Conservation (phyloP, 768 basidiomycete species). For the Auricularia auricula-judae region DNA sequence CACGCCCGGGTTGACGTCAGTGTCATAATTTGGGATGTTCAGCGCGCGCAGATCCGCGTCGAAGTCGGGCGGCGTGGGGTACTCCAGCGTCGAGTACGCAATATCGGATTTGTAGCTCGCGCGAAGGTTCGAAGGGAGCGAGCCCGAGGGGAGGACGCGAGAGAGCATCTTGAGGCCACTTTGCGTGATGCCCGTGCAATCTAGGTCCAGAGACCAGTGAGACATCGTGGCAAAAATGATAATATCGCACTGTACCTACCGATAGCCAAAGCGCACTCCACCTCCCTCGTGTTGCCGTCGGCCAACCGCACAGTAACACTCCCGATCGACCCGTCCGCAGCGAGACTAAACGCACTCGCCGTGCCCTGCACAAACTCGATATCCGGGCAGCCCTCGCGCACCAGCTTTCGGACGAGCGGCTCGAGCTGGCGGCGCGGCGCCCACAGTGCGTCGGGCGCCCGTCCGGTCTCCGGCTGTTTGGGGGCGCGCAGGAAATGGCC, state of each 20-base stretch:
- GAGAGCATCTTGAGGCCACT: conserved; percentile 19
- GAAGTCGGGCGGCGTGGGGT: conserved; percentile 10
- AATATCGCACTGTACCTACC: conserved; percentile 7
- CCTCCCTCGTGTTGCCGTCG: conserved; percentile 6
- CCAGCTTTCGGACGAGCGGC: conserved; percentile 19
- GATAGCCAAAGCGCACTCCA: conserved; percentile 14
- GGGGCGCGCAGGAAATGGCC: conserved; percentile 5
- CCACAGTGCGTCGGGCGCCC: conserved; percentile 13
- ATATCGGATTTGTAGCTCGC: conserved; percentile 16
- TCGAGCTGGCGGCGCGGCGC: conserved; percentile 17
- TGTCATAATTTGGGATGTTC: background rate
- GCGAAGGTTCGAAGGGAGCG: conserved; percentile 6
- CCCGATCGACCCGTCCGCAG: background rate
- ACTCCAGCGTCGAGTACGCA: conserved; percentile 13
- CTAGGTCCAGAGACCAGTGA: conserved; percentile 6
- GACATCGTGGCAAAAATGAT: background rate
- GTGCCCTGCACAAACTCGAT: conserved; percentile 17
- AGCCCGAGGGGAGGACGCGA: conserved; percentile 2
- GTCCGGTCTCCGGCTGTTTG: conserved; percentile 8
- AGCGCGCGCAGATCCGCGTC: conserved; percentile 3
- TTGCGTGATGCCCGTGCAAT: conserved; percentile 21
- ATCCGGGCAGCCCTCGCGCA: conserved; percentile 13
- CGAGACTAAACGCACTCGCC: conserved; percentile 12
- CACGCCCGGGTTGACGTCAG: conserved; percentile 1
- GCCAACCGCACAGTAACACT: conserved; percentile 9